Percentiles rank a stretch among this genome's conserved stretches.
Conservation (phyloP, 768 basidiomycete genomes). For the Podaxis sp. region DNA sequence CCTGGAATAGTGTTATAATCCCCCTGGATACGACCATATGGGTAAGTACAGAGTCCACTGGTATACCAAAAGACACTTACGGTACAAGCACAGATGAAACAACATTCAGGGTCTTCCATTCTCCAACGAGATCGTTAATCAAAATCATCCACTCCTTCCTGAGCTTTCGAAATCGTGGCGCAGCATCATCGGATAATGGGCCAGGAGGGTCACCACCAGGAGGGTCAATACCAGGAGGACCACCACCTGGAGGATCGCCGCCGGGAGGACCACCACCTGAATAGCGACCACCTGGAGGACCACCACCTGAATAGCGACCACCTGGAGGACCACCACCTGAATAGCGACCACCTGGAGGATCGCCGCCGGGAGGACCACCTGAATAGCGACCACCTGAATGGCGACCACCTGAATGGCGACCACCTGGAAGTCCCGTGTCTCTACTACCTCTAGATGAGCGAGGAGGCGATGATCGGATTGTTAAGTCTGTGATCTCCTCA, state of each 20-base stretch:
- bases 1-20: neutral
- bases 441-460: too few species aligned
- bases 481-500: neutral
- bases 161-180: neutral
- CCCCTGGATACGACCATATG: neutral
- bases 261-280: neutral
- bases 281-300: too few species aligned
- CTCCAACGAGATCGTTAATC: neutral
- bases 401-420: too few species aligned
- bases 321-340: too few species aligned
- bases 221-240: neutral
- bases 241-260: neutral
- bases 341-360: neutral
- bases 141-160: neutral
- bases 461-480: neutral
- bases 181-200: neutral
- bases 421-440: too few species aligned
- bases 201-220: neutral
- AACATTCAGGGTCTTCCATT: neutral
- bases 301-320: too few species aligned
- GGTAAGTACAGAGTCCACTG: conserved; percentile 6
- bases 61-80: neutral
- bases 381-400: too few species aligned
- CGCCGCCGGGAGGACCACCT: neutral
- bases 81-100: neutral